Evolutionary conservation across 1,139 yeast species (phyloP).

Genomic region (Sugiyamaella novakii): DNA sequence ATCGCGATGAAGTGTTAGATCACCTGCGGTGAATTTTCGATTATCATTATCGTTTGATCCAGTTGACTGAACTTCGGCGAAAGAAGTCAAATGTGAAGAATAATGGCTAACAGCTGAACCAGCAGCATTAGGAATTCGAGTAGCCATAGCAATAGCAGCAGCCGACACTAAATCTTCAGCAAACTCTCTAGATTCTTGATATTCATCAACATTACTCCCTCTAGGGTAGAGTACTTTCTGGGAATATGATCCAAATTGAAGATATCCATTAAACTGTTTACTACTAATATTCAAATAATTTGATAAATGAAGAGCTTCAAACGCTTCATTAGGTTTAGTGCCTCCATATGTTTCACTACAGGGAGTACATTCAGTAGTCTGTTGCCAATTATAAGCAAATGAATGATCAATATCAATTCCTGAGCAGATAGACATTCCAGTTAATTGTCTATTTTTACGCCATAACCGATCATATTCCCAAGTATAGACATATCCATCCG

Average conservation of each 20-base stretch:
- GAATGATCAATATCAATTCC: constrained; percentile 91
- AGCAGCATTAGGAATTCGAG: not conserved
- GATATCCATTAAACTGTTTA: constrained; percentile 57
- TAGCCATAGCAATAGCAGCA: constrained; percentile 55
- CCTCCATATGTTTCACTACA: constrained; percentile 71
- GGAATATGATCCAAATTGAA: constrained; percentile 83
- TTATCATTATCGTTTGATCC: not conserved
- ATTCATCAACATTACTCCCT: constrained; percentile 5
- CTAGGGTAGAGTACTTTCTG: constrained; percentile 80
- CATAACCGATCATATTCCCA: constrained; percentile 82
- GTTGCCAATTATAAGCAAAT: constrained; percentile 52
- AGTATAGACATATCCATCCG: constrained; percentile 85
- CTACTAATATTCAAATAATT: constrained; percentile 53
- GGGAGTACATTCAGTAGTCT: constrained; percentile 54
- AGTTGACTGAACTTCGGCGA: not conserved
- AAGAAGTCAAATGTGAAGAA: not conserved
- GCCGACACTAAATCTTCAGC: constrained; percentile 47
- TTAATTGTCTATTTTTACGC: constrained; percentile 85
- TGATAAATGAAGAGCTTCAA: constrained; percentile 68
- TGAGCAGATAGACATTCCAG: constrained; percentile 64
- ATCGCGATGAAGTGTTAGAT: constrained; percentile 67
- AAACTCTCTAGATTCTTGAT: constrained; percentile 15
- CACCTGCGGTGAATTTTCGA: constrained; percentile 5
- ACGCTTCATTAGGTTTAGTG: constrained; percentile 71
- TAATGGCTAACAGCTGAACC: not conserved